phyloP scores from a whole-genome alignment of 139 green algal species.

The Chloropicon primus region DNA sequence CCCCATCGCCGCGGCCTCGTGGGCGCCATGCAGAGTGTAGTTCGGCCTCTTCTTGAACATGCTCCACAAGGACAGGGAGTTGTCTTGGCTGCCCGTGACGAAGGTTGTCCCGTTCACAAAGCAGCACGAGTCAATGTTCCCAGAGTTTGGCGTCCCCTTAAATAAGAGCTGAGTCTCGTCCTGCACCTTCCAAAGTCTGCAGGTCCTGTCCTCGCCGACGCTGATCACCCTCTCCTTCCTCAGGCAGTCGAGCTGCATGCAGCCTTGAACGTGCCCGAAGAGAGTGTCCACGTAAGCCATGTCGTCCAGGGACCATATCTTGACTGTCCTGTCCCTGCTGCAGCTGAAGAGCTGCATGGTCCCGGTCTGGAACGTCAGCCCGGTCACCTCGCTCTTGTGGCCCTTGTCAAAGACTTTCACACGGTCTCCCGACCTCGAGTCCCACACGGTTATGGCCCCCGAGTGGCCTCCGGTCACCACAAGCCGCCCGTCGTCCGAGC shows the following conservation, averaged over 20 bases:
- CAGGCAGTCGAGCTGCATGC: slow-evolving; percentile 56
- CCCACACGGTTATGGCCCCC: not conserved
- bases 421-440: not conserved
- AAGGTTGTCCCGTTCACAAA: not conserved
- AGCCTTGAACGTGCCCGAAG: slow-evolving; percentile 39
- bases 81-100: not conserved
- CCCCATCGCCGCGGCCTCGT: not conserved
- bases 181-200: slow-evolving; percentile 86
- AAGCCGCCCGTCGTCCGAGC: not conserved
- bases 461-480: not conserved
- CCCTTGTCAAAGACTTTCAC: not conserved
- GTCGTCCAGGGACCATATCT: slow-evolving; percentile 88
- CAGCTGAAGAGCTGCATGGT: slow-evolving; percentile 63
- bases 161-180: slow-evolving; percentile 96
- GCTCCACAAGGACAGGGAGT: not conserved
- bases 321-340: slow-evolving; percentile 61
- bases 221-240: slow-evolving; percentile 59
- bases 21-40: not conserved
- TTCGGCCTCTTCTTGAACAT: not conserved
- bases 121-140: not conserved
- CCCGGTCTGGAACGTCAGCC: slow-evolving; percentile 66
- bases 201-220: slow-evolving; percentile 63
- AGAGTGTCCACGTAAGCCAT: slow-evolving; percentile 89
- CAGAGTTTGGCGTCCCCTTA: not conserved
- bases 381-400: not conserved